Percentiles rank a stretch among this genome's conserved stretches.
These are phyloP conservation scores for Astrothelium subdiscretum DNA, from an alignment of 495 filamentous ascomycete species.

Conservation along the genomic window DNA sequence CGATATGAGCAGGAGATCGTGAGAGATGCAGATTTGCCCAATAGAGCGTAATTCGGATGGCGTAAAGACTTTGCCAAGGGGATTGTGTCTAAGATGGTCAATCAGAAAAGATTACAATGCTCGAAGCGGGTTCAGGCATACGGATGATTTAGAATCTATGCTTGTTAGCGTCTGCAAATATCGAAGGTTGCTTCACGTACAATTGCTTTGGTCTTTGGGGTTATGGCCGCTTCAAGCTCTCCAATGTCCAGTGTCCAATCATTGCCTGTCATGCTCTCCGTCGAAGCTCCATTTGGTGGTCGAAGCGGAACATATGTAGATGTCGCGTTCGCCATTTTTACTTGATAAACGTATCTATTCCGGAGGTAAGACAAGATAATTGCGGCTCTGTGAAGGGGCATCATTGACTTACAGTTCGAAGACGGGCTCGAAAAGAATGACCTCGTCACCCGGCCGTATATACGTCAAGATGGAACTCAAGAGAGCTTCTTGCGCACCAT, in stretches of 20 bases:
- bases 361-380: background rate
- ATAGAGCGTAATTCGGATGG: slow-evolving; percentile 7
- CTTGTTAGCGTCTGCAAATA: background rate
- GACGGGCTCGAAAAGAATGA: slow-evolving; percentile 11
- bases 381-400: too few relatives aligned
- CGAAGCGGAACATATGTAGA: background rate
- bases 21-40: slow-evolving; percentile 11
- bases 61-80: slow-evolving; percentile 13
- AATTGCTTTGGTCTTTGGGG: background rate
- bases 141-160: slow-evolving; percentile 1
- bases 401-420: slow-evolving; percentile 7
- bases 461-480: slow-evolving; percentile 9
- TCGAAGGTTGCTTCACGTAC: background rate
- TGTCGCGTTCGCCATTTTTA: background rate
- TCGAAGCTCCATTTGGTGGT: background rate
- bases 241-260: slow-evolving; percentile 3
- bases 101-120: background rate
- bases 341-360: slow-evolving; percentile 4
- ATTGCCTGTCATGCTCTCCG: background rate
- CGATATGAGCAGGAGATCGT: slow-evolving; percentile 9
- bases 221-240: background rate
- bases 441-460: slow-evolving; percentile 11
- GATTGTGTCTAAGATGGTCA: slow-evolving; percentile 5
- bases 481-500: slow-evolving; percentile 4
- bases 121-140: background rate